A percentile compares a stretch with the other conserved stretches of the same genome.
phyloP scores from a whole-genome alignment of 371 early-diverging fungal species.

The Mucor piriformis region DNA sequence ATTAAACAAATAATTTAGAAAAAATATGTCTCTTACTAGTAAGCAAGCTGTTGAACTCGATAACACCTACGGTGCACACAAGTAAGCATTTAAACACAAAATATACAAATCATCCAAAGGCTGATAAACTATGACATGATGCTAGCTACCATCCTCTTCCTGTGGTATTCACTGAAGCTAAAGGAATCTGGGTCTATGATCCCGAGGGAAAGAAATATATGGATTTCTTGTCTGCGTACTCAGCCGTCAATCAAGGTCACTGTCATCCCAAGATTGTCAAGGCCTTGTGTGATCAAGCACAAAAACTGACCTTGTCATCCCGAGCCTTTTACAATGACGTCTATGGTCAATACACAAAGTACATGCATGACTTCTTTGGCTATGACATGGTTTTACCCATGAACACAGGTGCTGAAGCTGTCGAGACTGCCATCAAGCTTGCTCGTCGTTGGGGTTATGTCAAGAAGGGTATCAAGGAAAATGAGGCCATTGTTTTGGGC shows the following conservation, averaged over 20 bases:
- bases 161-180: slow-evolving; percentile 86
- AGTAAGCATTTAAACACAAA: slow-evolving; percentile 50
- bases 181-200: slow-evolving; percentile 94
- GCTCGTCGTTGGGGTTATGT: slow-evolving; percentile 96
- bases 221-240: slow-evolving; percentile 97
- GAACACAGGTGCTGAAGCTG: slow-evolving; percentile 99
- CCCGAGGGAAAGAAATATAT: slow-evolving; percentile 94
- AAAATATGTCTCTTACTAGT: slow-evolving; percentile 37
- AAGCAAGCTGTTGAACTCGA: slow-evolving; percentile 71
- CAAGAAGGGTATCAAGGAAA: slow-evolving; percentile 86
- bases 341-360: slow-evolving; percentile 90
- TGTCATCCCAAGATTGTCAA: slow-evolving; percentile 95
- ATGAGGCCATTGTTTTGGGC: slow-evolving; percentile 85
- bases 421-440: slow-evolving; percentile 98
- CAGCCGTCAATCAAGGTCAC: slow-evolving; percentile 97
- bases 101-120: too few relatives aligned
- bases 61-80: slow-evolving; percentile 83
- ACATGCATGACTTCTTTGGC: slow-evolving; percentile 91
- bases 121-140: too few relatives aligned
- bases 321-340: slow-evolving; percentile 96
- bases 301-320: slow-evolving; percentile 82
- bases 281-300: slow-evolving; percentile 90
- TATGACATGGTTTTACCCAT: slow-evolving; percentile 97
- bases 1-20: neutral
- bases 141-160: slow-evolving; percentile 98